phyloP scores from a whole-genome alignment of 1,284 basidiomycete genomes.

The Bjerkandera adusta region DNA sequence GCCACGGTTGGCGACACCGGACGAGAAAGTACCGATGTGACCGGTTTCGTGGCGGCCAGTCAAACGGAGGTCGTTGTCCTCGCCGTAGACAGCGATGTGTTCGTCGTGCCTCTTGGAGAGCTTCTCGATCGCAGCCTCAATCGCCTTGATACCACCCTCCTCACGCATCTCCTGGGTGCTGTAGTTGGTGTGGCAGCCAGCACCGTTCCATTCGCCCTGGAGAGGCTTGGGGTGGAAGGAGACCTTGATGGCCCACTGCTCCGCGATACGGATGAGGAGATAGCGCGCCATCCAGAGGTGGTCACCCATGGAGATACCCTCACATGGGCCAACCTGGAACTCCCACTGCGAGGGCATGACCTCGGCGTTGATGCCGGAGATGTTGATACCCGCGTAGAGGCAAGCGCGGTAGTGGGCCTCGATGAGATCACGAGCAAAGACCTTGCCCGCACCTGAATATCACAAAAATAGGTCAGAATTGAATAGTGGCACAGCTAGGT shows the following conservation, averaged over 20 bases:
- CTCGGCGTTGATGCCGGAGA: conserved; percentile 99
- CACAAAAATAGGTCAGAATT: conserved; percentile 6
- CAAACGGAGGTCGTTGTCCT: conserved; percentile 93
- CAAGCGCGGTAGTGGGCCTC: conserved; percentile 99
- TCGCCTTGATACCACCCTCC: conserved; percentile 90
- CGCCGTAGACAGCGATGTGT: conserved; percentile 96
- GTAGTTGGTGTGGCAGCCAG: conserved; percentile 96
- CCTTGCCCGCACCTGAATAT: conserved; percentile 83
- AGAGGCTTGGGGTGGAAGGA: conserved; percentile 99
- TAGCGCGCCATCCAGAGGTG: conserved; percentile 97
- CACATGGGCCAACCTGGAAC: conserved; percentile 99
- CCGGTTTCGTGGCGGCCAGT: conserved; percentile 97
- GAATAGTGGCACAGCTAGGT: conserved; percentile 13
- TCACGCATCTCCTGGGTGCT: conserved; percentile 92
- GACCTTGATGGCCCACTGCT: conserved; percentile 98
- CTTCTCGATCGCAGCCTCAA: conserved; percentile 94
- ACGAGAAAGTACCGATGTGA: conserved; percentile 91
- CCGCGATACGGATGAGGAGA: conserved; percentile 90
- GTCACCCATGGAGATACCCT: conserved; percentile 98
- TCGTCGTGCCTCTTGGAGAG: conserved; percentile 80
- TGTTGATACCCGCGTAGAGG: conserved; percentile 96
- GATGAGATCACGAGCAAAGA: conserved; percentile 97
- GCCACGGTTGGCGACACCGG: conserved; percentile 97
- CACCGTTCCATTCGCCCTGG: conserved; percentile 98
- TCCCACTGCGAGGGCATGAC: conserved; percentile 99